These are phyloP conservation scores for Geotrichum armillariae DNA, from an alignment of 1,139 yeast species.

Conservation along the genomic window DNA sequence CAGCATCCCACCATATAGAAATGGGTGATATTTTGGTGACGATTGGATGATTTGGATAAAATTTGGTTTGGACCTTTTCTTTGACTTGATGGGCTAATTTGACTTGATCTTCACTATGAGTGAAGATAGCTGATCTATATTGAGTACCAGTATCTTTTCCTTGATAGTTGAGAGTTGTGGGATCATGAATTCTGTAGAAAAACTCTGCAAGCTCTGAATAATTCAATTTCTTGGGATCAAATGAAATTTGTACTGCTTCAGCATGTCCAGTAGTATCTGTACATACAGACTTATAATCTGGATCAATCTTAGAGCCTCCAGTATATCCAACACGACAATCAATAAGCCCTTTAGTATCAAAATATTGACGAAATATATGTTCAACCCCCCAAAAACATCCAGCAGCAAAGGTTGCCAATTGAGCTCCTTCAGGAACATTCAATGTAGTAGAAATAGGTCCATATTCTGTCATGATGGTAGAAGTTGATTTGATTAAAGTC, in stretches of 20 bases:
- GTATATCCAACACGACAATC: conserved; percentile 89
- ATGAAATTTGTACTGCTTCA: conserved; percentile 80
- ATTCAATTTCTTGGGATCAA: conserved; percentile 64
- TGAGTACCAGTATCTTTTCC: conserved; percentile 86
- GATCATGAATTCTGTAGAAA: conserved; percentile 91
- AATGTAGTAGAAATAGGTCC: conserved; percentile 35
- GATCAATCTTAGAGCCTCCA: conserved; percentile 62
- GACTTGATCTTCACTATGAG: conserved; percentile 54
- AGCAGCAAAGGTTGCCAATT: conserved; percentile 44
- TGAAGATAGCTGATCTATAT: conserved; percentile 75
- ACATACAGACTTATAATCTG: conserved; percentile 79
- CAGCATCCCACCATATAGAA: conserved; percentile 82
- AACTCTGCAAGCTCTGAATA: conserved; percentile 71
- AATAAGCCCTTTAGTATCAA: conserved; percentile 58
- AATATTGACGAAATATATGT: conserved; percentile 72
- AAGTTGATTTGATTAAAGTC: not conserved
- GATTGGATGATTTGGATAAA: conserved; percentile 52
- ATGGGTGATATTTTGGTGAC: conserved; percentile 72
- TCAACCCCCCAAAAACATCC: conserved; percentile 48
- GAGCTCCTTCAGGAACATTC: conserved; percentile 33
- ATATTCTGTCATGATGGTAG: conserved; percentile 8
- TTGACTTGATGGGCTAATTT: conserved; percentile 44
- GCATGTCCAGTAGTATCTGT: conserved; percentile 61
- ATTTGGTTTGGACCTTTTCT: conserved; percentile 52
- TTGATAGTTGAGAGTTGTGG: conserved; percentile 57